A percentile compares a stretch with the other conserved stretches of the same genome.
Conservation (phyloP, 768 basidiomycete species). For the Candolleomyces efflorescens region DNA sequence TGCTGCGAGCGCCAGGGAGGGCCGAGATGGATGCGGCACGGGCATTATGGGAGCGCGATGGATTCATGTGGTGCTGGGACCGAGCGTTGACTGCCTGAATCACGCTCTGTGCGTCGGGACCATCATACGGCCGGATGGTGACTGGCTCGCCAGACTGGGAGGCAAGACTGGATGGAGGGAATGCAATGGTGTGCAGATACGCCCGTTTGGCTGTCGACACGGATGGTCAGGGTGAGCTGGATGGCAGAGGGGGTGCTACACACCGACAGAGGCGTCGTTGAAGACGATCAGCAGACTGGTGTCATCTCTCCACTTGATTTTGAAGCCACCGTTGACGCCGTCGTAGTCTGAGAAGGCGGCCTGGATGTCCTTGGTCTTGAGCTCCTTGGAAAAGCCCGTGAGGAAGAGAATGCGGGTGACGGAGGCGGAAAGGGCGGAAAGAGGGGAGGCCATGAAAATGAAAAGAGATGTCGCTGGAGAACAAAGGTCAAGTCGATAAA, state of each 20-base stretch:
- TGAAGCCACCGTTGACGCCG: slow-evolving; percentile 82
- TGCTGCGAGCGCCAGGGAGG: slow-evolving; percentile 49
- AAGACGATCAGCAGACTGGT: slow-evolving; percentile 95
- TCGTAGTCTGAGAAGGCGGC: slow-evolving; percentile 89
- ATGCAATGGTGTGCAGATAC: slow-evolving; percentile 86
- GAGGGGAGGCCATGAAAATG: slow-evolving; percentile 63
- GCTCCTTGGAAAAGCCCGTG: slow-evolving; percentile 89
- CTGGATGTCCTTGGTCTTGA: slow-evolving; percentile 98
- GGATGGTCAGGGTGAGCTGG: slow-evolving; percentile 4
- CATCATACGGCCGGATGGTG: slow-evolving; percentile 88
- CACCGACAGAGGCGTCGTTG: slow-evolving; percentile 83
- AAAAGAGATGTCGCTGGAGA: slow-evolving; percentile 3
- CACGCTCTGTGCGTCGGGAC: slow-evolving; percentile 83
- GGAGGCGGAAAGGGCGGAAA: slow-evolving; percentile 84
- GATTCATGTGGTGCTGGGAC: slow-evolving; percentile 54
- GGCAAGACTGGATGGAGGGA: slow-evolving; percentile 68
- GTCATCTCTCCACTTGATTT: slow-evolving; percentile 99
- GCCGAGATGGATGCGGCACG: slow-evolving; percentile 66
- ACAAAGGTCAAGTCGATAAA: slow-evolving; percentile 10
- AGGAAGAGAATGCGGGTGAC: slow-evolving; percentile 94
- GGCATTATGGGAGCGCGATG: slow-evolving; percentile 67
- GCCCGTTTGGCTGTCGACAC: slow-evolving; percentile 82
- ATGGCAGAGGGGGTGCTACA: slow-evolving; percentile 31
- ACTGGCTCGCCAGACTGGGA: slow-evolving; percentile 50
- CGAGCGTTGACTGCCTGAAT: slow-evolving; percentile 82